Percentiles rank a stretch among this genome's conserved stretches.
These are phyloP conservation scores for Leishmania amazonensis DNA, from an alignment of 208 protist genomes.

Conservation along the genomic window DNA sequence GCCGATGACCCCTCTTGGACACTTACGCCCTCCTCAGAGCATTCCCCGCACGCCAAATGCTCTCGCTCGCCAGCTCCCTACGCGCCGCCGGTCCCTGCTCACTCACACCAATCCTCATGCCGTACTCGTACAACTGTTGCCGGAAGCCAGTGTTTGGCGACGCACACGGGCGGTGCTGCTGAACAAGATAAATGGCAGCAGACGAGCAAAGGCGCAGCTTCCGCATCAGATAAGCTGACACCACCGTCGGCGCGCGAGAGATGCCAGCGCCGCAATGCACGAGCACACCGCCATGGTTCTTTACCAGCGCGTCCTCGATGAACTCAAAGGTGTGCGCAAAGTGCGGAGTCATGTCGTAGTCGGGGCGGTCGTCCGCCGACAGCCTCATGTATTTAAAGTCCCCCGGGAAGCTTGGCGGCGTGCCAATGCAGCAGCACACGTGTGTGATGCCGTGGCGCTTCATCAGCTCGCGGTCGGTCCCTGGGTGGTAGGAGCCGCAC, in stretches of 20 bases:
- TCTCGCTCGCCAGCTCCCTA: not conserved
- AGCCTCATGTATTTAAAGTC: constrained; percentile 65
- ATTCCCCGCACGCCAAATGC: not conserved
- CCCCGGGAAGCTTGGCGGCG: constrained; percentile 50
- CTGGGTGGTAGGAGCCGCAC: constrained; percentile 77
- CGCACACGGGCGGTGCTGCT: constrained; percentile 43
- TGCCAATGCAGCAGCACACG: constrained; percentile 74
- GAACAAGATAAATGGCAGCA: constrained; percentile 58
- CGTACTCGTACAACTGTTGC: constrained; percentile 54
- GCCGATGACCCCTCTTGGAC: not conserved
- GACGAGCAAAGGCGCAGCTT: constrained; percentile 59
- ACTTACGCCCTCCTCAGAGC: not conserved
- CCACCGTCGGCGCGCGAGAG: constrained; percentile 75
- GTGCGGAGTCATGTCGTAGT: constrained; percentile 54
- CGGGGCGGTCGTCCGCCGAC: constrained; percentile 42
- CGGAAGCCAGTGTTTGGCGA: constrained; percentile 78
- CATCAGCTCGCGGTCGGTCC: constrained; percentile 47
- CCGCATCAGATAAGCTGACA: constrained; percentile 74
- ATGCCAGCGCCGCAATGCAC: constrained; percentile 90
- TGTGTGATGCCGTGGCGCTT: constrained; percentile 59
- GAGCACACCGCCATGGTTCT: constrained; percentile 51
- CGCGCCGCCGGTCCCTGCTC: constrained; percentile 7
- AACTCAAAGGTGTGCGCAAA: constrained; percentile 73
- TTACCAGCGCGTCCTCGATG: constrained; percentile 66
- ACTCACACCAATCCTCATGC: constrained; percentile 20